Evolutionary conservation across 2,329 filamentous ascomycete species (phyloP), one percentile per base, ranked within the genome.

Genomic region (Colletotrichum musicola): DNA sequence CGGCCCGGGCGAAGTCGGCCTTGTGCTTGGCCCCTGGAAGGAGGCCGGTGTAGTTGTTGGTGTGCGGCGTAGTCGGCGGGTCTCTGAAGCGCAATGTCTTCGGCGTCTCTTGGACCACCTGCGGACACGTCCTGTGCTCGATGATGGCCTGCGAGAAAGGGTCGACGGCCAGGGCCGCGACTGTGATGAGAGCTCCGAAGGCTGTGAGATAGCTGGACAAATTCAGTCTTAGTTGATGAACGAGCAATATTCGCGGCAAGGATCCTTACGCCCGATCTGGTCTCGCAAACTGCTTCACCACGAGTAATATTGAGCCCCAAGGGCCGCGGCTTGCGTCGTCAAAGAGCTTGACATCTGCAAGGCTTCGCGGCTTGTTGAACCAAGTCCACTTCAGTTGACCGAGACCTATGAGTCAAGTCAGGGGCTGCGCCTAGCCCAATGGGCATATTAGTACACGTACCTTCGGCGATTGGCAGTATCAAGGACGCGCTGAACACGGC

Each of bases 121-220:
- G 38, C 25, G 20, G 4, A 27, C 55, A 58, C 3, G 40, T 20
- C 13, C 22, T 50, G 42, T 60, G 56, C 42, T 60, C 22, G 42
- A 50, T 25, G 13, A 50, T 49, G 56, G 56, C 56, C 44, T 60
- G 56, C 5, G 56, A 60, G 27, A 60, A 60, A 14, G 56, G 56
- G 22, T 60, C 56, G 42, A 60, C 38, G 18, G 56, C 42, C 13
- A 60, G 9, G 4, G 56, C 56, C 7, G 44, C 56, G 18, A 60
- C 25, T 0, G 44, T 60, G 14, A 60, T 22, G 18, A 47, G 5
- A 22, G 38, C 55, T 1, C 55, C 55, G 35, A 58, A 44, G 16
- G 22, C 42, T 12, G 38, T 40, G 20, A 58, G 35, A 16, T 58
- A 44, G 2, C 40, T 58, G 25, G 4, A 14, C 27, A 16, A 14